Conservation (phyloP, 1,284 basidiomycete species). For the Austropuccinia psidii region DNA sequence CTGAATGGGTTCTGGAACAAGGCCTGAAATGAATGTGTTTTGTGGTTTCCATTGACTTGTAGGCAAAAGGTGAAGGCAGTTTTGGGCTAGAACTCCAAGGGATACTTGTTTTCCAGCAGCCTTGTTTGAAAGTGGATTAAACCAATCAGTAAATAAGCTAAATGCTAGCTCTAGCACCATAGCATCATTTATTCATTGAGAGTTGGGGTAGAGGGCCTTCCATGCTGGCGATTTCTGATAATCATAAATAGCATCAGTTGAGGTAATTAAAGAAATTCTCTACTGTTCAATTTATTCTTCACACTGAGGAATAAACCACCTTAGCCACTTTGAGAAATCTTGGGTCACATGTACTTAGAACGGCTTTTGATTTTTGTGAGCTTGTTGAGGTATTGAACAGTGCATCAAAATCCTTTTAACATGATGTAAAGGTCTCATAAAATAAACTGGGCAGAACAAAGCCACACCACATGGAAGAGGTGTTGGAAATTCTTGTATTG, state of each 20-base stretch:
- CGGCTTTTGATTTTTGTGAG: background rate
- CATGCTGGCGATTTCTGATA: background rate
- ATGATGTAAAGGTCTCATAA: background rate
- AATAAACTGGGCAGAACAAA: background rate
- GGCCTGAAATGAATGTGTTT: background rate
- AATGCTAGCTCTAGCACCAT: background rate
- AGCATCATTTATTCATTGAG: no score
- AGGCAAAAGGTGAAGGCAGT: constrained; percentile 4
- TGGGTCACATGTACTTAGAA: background rate
- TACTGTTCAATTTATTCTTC: constrained; percentile 13
- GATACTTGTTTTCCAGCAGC: background rate
- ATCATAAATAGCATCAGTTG: background rate
- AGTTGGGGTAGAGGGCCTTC: no score
- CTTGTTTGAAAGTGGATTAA: constrained; percentile 1
- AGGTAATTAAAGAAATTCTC: no score
- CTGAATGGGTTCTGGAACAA: background rate
- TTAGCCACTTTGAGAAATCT: background rate
- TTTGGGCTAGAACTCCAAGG: background rate
- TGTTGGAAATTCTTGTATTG: background rate
- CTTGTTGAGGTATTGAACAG: no score
- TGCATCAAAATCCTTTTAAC: no score
- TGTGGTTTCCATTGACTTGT: background rate
- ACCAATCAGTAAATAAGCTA: constrained; percentile 2
- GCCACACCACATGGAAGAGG: background rate
- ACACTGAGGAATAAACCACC: constrained; percentile 1